phyloP scores from a whole-genome alignment of 768 basidiomycete genomes.

The Tricholoma flavovirens region DNA sequence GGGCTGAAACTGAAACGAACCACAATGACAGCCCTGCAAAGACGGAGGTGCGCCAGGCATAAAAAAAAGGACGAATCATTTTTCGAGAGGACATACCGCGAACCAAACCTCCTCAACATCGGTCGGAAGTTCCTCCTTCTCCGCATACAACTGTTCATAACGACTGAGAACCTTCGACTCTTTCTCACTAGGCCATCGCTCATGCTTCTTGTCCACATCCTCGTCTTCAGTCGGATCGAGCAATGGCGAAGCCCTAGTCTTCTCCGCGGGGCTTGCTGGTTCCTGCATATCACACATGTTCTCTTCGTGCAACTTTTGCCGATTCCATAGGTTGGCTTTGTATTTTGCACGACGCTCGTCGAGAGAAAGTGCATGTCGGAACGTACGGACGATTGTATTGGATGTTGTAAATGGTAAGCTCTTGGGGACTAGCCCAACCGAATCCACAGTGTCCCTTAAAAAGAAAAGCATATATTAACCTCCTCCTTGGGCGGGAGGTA shows the following conservation, averaged over 20 bases:
- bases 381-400: constrained; percentile 49
- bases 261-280: not conserved
- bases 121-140: constrained; percentile 17
- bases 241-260: not conserved
- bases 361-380: constrained; percentile 62
- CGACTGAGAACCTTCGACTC: constrained; percentile 22
- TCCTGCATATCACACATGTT: constrained; percentile 16
- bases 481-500: not conserved
- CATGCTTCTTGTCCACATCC: not conserved
- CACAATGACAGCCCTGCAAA: constrained; percentile 39
- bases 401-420: constrained; percentile 54
- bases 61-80: not conserved
- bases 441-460: constrained; percentile 61
- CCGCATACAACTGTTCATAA: constrained; percentile 28
- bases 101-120: constrained; percentile 67
- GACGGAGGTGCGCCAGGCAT: not conserved
- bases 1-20: constrained; percentile 14
- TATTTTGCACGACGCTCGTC: constrained; percentile 60
- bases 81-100: constrained; percentile 28
- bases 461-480: not conserved
- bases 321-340: constrained; percentile 47
- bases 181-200: not conserved
- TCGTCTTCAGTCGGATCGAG: not conserved
- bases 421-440: constrained; percentile 49
- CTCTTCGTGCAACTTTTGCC: constrained; percentile 24